Base-by-base conservation (phyloP, 2,329 filamentous ascomycete species). In the Epichloe gansuensis region DNA sequence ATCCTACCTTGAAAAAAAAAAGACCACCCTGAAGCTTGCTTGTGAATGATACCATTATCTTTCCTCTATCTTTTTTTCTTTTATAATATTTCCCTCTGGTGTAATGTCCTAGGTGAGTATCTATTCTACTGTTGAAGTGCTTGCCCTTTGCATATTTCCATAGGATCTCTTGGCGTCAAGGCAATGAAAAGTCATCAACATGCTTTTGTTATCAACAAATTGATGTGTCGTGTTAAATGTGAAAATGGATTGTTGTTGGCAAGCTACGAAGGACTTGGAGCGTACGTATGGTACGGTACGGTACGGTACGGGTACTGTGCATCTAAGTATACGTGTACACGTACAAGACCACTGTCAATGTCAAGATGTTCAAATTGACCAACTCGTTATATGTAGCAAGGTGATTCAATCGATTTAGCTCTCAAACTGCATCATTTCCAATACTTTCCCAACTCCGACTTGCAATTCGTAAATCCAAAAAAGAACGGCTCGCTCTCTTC, bases 51-150 rank as follows among this genome's bases (percentile, higher is more conserved):
- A n/a, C 17, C 39, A n/a, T 9, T 6, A 15, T 40, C 31, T 44
- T 39, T 46, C 13, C 27, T 53, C 5, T 31, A 3, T 5, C 54
- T 57, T 53, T 57, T 55, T 55, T 57, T 55, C 57, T 55, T 50
- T 48, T 53, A 34, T 31, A 9, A 11, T 17, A 17, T 13, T 40
- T 27, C 12, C 2, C 49, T 25, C 31, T 48, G 17, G 15, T 44
- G 31, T 51, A 34, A 23, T 40, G 15, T 47, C 39, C 47, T 11
- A 53, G 52, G 52, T 53, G 49, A 53, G 52, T 53, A 51, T 51
- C 44, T 47, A 41, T 39, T 53, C 49, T 47, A 40, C 38, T 34
- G 17, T 40, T 21, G 17, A 36, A 36, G 17, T 47, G 42, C 48
- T 44, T 34, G 31, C 21, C 11, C n/a, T 25, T 31, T 45, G 41